Evolutionary conservation across 2,329 filamentous ascomycete species (phyloP).

Genomic region (Phaeosphaeriaceae sp.): DNA sequence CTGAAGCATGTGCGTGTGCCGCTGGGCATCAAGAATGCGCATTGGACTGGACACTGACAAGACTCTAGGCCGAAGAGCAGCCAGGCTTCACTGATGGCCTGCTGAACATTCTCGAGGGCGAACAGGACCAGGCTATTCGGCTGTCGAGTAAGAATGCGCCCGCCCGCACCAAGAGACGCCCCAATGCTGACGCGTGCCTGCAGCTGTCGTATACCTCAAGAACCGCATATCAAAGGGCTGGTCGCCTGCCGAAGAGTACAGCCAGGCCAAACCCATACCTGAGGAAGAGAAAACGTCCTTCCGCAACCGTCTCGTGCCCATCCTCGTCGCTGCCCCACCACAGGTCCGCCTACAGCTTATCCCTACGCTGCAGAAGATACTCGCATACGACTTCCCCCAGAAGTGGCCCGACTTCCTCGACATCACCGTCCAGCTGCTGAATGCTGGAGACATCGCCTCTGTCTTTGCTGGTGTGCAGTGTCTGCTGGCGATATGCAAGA

Average conservation of each 20-base stretch:
- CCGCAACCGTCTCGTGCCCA: conserved; percentile 85
- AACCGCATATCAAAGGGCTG: conserved; percentile 95
- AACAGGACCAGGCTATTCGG: conserved; percentile 84
- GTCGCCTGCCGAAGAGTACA: conserved; percentile 78
- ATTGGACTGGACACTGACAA: conserved; percentile 32
- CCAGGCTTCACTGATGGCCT: conserved; percentile 90
- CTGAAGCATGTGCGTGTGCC: conserved; percentile 74
- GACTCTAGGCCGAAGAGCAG: conserved; percentile 80
- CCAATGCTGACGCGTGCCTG: conserved; percentile 32
- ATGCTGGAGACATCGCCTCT: conserved; percentile 83
- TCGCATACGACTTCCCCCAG: conserved; percentile 93
- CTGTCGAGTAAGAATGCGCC: conserved; percentile 74
- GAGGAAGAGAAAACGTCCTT: conserved; percentile 90
- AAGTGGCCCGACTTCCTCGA: conserved; percentile 95
- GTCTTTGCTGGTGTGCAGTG: conserved; percentile 95
- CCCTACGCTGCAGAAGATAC: conserved; percentile 92
- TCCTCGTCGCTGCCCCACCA: conserved; percentile 80
- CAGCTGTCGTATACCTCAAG: conserved; percentile 97
- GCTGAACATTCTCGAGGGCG: conserved; percentile 86
- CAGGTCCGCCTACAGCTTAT: conserved; percentile 92
- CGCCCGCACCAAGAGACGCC: conserved; percentile 10
- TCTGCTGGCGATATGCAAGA: conserved; percentile 90
- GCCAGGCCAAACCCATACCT: conserved; percentile 76
- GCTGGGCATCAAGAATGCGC: conserved; percentile 12
- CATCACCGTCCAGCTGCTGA: conserved; percentile 87